These are phyloP conservation scores for Pyrus betulifolia DNA, from an alignment of 306 rosid genomes.

Conservation along the genomic window DNA sequence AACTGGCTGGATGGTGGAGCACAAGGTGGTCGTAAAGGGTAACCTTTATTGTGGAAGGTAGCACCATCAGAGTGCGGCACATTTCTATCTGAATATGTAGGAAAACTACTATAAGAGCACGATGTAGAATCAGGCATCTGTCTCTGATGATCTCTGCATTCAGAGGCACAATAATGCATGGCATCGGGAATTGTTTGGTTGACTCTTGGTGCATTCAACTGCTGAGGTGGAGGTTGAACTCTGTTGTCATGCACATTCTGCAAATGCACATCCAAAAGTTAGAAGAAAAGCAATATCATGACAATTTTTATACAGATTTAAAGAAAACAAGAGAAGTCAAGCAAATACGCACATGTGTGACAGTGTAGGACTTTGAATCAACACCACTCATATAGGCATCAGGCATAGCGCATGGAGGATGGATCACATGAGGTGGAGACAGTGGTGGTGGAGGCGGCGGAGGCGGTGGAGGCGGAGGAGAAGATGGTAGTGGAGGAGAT, in stretches of 20 bases:
- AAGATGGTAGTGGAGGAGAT: slow-evolving; percentile 65
- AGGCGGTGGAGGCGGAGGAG: slow-evolving; percentile 69
- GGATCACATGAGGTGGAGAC: slow-evolving; percentile 8
- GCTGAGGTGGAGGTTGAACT: slow-evolving; percentile 38
- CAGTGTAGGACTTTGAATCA: slow-evolving; percentile 47
- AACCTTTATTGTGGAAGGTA: slow-evolving; percentile 42
- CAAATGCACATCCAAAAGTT: slow-evolving; percentile 19
- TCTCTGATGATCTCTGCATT: slow-evolving; percentile 57
- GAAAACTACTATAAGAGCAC: slow-evolving; percentile 42
- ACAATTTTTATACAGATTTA: neutral
- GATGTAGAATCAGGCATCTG: slow-evolving; percentile 44
- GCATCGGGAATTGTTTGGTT: slow-evolving; percentile 48
- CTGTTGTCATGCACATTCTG: slow-evolving; percentile 44
- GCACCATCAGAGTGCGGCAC: slow-evolving; percentile 38
- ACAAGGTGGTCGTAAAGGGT: slow-evolving; percentile 63
- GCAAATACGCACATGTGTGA: slow-evolving; percentile 42
- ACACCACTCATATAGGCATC: slow-evolving; percentile 35
- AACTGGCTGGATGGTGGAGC: slow-evolving; percentile 72
- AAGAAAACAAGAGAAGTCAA: neutral
- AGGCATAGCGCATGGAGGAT: slow-evolving; percentile 36
- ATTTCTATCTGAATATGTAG: slow-evolving; percentile 39
- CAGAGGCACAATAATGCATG: slow-evolving; percentile 38
- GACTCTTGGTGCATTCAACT: slow-evolving; percentile 42
- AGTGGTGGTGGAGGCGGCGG: slow-evolving; percentile 50
- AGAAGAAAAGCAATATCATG: slow-evolving; percentile 10